Evolutionary conservation across 2,329 filamentous ascomycete species (phyloP), one percentile per base, ranked within the genome.

Genomic region (Septoria petroselini): DNA sequence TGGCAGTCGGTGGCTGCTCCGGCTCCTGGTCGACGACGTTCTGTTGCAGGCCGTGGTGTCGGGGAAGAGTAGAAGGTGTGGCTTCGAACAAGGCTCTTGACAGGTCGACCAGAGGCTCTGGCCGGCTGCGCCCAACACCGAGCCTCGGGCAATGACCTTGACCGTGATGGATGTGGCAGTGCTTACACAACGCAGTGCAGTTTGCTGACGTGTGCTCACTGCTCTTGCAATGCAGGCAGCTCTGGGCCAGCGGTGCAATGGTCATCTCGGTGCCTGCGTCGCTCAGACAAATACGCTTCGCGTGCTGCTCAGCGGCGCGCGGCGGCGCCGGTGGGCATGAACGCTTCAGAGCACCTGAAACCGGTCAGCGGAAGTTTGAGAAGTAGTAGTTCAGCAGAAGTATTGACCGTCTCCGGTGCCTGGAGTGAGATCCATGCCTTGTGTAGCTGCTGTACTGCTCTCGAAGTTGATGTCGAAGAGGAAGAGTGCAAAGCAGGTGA

Each of bases 191-290:
- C n/a, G 8, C 31, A 4, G 19, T 6, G 34, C 49, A 52, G 17
- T 18, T 12, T 3, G 38, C 30, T 29, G 31, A 47, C n/a, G 43
- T 39, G 27, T 52, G 49, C 5, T 18, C 42, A 11, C 14, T 18
- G 3, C n/a, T 34, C 17, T 35, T 29, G 25, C 49, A 52, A 38
- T 52, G 43, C 21, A 48, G 39, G 31, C 49, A 52, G 18, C 15
- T 30, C 21, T 29, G 7, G 12, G 41, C 18, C 18, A 17, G 25
- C 23, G n/a, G 19, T 12, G 15, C 25, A 6, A 18, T n/a, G 21
- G 11, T 12, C 14, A 9, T 6, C 19, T 12, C 1, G 2, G 21
- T 15, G 33, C 4, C 33, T 4, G 30, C 15, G 14, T 31, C 21
- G 17, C 17, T 35, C 2, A 18, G 9, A 18, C 45, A 15, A 15